phyloP scores from a whole-genome alignment of 140 eudicot genomes.

The Ambrosia hybrid region DNA sequence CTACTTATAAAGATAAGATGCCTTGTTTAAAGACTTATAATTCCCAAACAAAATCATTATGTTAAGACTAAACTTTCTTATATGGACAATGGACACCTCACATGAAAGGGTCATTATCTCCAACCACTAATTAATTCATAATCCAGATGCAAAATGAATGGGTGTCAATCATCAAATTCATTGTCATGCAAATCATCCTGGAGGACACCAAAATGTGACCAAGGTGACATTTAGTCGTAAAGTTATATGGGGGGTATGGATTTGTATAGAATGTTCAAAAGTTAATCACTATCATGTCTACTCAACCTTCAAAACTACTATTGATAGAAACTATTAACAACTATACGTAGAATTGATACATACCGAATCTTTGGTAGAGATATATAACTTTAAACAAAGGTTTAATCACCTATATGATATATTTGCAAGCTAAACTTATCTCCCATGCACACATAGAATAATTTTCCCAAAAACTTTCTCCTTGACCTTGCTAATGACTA shows the following conservation, averaged over 20 bases:
- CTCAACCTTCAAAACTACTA: neutral
- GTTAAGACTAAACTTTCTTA: slow-evolving; percentile 9
- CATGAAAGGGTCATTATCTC: slow-evolving; percentile 22
- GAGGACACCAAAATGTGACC: neutral
- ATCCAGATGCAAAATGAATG: neutral
- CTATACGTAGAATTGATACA: neutral
- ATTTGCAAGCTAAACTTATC: no score
- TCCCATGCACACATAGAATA: no score
- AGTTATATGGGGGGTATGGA: neutral
- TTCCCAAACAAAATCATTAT: neutral
- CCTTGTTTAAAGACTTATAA: neutral
- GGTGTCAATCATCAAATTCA: slow-evolving; percentile 8
- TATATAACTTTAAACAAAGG: no score
- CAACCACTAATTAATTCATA: slow-evolving; percentile 16
- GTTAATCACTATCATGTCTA: slow-evolving; percentile 19
- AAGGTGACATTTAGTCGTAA: slow-evolving; percentile 5
- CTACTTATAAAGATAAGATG: neutral
- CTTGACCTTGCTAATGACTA: no score
- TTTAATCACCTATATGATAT: no score
- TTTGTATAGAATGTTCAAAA: slow-evolving; percentile 6
- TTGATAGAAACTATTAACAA: neutral
- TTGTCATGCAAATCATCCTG: slow-evolving; percentile 10
- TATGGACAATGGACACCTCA: slow-evolving; percentile 7
- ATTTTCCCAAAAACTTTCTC: no score
- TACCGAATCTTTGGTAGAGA: no score